phyloP scores from a whole-genome alignment of 1,284 basidiomycete species.

The Ustilago crameri region DNA sequence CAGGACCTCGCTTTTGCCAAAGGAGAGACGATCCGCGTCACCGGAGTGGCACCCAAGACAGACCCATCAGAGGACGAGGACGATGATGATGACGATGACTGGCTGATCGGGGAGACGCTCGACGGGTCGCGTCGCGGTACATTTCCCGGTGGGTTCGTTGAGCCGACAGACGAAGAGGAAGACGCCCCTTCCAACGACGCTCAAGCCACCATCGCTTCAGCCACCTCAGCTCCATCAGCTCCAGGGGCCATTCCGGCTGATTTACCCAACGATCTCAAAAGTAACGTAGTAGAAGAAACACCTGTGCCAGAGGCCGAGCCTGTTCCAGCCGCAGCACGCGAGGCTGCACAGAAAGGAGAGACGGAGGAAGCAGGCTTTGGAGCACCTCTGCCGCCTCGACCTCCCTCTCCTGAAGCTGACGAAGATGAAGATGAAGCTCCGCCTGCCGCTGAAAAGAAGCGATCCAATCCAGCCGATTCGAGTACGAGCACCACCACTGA shows the following conservation, averaged over 20 bases:
- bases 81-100: conserved; percentile 63
- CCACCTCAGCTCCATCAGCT: conserved; percentile 17
- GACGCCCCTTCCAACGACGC: conserved; percentile 48
- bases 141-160: conserved; percentile 66
- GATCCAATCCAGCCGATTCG: background rate
- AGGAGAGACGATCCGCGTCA: conserved; percentile 65
- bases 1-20: conserved; percentile 64
- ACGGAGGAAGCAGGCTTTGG: conserved; percentile 42
- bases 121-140: conserved; percentile 62
- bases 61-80: conserved; percentile 49
- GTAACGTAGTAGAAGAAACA: conserved; percentile 30
- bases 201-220: conserved; percentile 33
- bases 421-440: conserved; percentile 11
- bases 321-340: conserved; percentile 37
- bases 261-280: conserved; percentile 11
- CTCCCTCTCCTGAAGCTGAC: conserved; percentile 26
- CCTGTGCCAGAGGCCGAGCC: conserved; percentile 50
- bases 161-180: conserved; percentile 37
- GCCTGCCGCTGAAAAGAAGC: background rate
- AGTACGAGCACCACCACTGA: background rate
- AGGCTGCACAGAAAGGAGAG: conserved; percentile 39
- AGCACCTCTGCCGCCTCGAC: conserved; percentile 42
- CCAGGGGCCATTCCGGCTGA: conserved; percentile 34
- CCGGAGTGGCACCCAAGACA: conserved; percentile 51
- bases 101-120: conserved; percentile 66